Evolutionary conservation across 192 early-diverging fungal species (phyloP).

Genomic region (Podila minutissima): DNA sequence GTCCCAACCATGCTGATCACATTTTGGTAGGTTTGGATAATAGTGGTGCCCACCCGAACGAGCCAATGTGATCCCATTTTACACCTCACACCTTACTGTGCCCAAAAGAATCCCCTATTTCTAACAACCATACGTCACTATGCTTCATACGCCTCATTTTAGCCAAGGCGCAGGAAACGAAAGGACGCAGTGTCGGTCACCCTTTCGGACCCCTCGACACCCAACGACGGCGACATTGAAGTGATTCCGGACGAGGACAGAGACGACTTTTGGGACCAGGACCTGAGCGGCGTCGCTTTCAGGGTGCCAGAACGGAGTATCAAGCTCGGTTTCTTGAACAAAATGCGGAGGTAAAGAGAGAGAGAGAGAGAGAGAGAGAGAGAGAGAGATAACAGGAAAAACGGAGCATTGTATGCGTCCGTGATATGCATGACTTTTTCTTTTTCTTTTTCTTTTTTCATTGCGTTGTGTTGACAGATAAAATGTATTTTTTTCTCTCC

Average conservation of each 20-base stretch:
- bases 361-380: background rate
- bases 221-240: conserved; percentile 55
- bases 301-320: conserved; percentile 52
- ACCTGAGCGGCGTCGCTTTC: conserved; percentile 41
- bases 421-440: background rate
- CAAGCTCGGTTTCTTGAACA: conserved; percentile 52
- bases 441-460: background rate
- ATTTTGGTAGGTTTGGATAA: conserved; percentile 42
- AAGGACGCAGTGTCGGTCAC: conserved; percentile 29
- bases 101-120: background rate
- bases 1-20: conserved; percentile 61
- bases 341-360: conserved; percentile 39
- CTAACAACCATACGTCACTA: background rate
- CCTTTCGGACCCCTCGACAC: conserved; percentile 18
- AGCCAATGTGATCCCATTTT: too few species aligned
- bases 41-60: background rate
- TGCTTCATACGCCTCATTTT: background rate
- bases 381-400: background rate
- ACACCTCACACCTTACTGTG: background rate
- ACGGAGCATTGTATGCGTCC: background rate
- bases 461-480: too few species aligned
- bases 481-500: too few species aligned
- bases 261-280: background rate
- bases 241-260: conserved; percentile 36
- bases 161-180: conserved; percentile 51